Base-by-base conservation (phyloP, 129 eudicot species). In the Gnaphalium uliginosum region DNA sequence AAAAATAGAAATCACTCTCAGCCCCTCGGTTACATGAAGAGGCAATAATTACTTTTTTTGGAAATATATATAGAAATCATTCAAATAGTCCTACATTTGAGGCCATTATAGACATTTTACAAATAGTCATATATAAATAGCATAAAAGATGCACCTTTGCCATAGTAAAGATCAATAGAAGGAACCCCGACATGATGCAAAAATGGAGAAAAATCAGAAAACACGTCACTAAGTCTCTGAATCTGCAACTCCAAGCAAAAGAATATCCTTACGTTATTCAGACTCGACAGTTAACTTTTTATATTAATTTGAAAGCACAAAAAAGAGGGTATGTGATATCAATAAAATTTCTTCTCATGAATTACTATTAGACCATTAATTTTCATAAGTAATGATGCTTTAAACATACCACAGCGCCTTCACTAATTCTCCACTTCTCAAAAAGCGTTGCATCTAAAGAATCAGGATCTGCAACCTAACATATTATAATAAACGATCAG, bases 171-270 rank as follows among this genome's bases (percentile, higher is more conserved):
- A 79, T 94, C 98, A 72, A 84, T 19, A 26, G 97, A 90, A 59
- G 98, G 93, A 82, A 94, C 85, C 80, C 98, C 98, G 0, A 91
- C 98, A 79, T 90, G 98, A 32, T 94, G 98, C 86, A 94, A 85
- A 82, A 94, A 94, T 6, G 98, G 96, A 81, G 96, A 90, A 63
- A 90, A 94, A 81, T 94, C 98, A 6, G 98, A 94, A 78, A 88
- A 93, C 41, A 87, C 97, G 35, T 89, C 88, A 81, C 91, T 71
- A 26, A 94, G 92, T 73, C 98, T 90, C 78, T 86, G 83, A 54
- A 94, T 90, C 98, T 94, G 86, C 89, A 78, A 59, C 50, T 53
- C 82, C 77, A 35, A 15, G 27, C 27, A 75, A 33, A 75, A 60
- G 1, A 71, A 77, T 35, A 7, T 60, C 24, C 8, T 50, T 63